These are phyloP conservation scores for Penicillium sp. DNA, from an alignment of 2,329 filamentous ascomycete species.

Conservation along the genomic window DNA sequence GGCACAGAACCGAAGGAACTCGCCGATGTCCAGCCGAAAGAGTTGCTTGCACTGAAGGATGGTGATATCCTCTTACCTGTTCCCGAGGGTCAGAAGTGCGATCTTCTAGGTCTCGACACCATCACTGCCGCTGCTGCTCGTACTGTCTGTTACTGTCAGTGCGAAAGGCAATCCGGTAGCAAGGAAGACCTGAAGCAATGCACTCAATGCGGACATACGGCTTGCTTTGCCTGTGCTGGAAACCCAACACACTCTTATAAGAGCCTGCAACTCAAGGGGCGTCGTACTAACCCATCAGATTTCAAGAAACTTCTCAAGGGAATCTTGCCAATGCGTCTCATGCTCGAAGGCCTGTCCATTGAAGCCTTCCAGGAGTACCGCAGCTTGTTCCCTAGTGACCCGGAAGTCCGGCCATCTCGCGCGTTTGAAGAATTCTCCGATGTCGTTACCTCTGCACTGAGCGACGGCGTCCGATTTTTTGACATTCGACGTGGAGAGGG, in stretches of 20 bases:
- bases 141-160: conserved; percentile 52
- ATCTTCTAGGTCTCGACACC: conserved; percentile 8
- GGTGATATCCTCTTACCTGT: conserved; percentile 13
- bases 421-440: conserved; percentile 27
- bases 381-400: conserved; percentile 6
- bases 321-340: conserved; percentile 42
- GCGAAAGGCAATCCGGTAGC: conserved; percentile 49
- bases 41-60: conserved; percentile 6
- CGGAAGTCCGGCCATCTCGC: background rate
- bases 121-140: conserved; percentile 23
- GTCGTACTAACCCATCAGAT: conserved; percentile 38
- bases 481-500: conserved; percentile 28
- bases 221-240: conserved; percentile 51
- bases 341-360: conserved; percentile 28
- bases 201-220: conserved; percentile 51
- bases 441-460: conserved; percentile 24
- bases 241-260: conserved; percentile 52
- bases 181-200: conserved; percentile 47
- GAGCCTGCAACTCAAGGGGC: conserved; percentile 11
- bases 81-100: conserved; percentile 10
- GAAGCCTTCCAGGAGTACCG: conserved; percentile 22
- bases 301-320: conserved; percentile 46
- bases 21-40: conserved; percentile 1
- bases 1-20: conserved; percentile 6
- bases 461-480: conserved; percentile 28